Evolutionary conservation across 2,329 filamentous ascomycete genomes (phyloP).

Genomic region (Keithomyces neogunnii): DNA sequence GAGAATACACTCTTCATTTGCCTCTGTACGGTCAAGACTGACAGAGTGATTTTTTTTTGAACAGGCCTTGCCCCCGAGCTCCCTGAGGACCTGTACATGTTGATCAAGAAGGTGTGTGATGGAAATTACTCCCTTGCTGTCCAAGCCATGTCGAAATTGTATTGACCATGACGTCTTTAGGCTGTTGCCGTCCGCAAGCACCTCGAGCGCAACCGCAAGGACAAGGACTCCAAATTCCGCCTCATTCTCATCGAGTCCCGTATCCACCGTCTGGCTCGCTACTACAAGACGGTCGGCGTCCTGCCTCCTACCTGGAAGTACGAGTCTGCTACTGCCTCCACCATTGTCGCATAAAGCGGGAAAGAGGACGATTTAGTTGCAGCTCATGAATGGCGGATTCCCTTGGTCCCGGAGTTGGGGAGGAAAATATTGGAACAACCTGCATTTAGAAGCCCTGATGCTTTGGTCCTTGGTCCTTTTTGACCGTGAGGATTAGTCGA

Average conservation of each 20-base stretch:
- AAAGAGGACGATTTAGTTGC: constrained; percentile 1
- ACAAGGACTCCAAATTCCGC: constrained; percentile 99
- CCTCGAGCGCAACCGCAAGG: constrained; percentile 99
- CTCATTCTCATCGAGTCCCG: constrained; percentile 99
- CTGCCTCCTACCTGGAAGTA: constrained; percentile 95
- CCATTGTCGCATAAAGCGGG: constrained; percentile 71
- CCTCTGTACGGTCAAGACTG: constrained; percentile 90
- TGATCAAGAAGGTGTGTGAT: constrained; percentile 80
- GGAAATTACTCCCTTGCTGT: not conserved
- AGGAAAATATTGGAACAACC: constrained; percentile 28
- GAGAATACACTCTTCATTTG: constrained; percentile 33
- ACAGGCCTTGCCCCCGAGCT: constrained; percentile 97
- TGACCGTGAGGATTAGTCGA: constrained; percentile 19
- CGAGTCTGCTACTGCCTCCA: constrained; percentile 94
- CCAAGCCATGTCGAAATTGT: not conserved
- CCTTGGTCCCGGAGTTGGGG: constrained; percentile 35
- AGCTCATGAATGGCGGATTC: constrained; percentile 18
- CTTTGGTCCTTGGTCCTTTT: constrained; percentile 27
- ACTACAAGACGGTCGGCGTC: constrained; percentile 95
- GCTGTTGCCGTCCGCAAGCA: constrained; percentile 99
- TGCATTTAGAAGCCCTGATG: constrained; percentile 37
- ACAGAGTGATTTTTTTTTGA: constrained; percentile 81
- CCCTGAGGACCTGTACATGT: constrained; percentile 99
- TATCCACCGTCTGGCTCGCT: constrained; percentile 98
- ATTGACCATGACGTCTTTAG: constrained; percentile 36